Conservation (phyloP, 2,329 filamentous ascomycete species). For the Talaromyces sp. region DNA sequence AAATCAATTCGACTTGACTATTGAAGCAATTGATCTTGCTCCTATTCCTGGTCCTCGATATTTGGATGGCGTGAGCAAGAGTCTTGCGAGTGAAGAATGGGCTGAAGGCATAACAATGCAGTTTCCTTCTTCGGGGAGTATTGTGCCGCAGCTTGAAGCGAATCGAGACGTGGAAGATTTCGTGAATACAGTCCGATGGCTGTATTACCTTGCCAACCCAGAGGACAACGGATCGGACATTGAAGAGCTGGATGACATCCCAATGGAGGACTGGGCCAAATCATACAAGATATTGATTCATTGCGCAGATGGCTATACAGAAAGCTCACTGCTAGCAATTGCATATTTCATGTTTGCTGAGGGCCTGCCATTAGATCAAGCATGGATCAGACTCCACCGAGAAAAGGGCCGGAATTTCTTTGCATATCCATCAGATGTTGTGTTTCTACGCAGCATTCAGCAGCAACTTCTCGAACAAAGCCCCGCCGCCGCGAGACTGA, state of each 20-base stretch:
- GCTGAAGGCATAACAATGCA: conserved; percentile 56
- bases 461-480: conserved; percentile 64
- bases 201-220: conserved; percentile 77
- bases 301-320: conserved; percentile 93
- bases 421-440: conserved; percentile 86
- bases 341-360: conserved; percentile 94
- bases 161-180: conserved; percentile 80
- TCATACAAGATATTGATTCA: conserved; percentile 79
- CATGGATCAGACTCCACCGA: conserved; percentile 83
- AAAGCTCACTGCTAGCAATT: conserved; percentile 82
- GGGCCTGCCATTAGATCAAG: conserved; percentile 72
- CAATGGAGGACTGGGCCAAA: conserved; percentile 45
- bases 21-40: conserved; percentile 85
- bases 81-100: conserved; percentile 42
- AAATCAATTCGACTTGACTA: conserved; percentile 71
- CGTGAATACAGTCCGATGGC: conserved; percentile 83
- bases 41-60: conserved; percentile 67
- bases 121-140: conserved; percentile 92
- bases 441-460: conserved; percentile 73
- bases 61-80: conserved; percentile 61
- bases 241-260: conserved; percentile 56
- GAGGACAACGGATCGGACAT: conserved; percentile 35
- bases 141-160: conserved; percentile 79
- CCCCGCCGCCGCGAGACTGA: conserved; percentile 26
- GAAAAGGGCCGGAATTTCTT: conserved; percentile 88